Conservation (phyloP, 2,329 filamentous ascomycete genomes). For the Sporothrix humicola region DNA sequence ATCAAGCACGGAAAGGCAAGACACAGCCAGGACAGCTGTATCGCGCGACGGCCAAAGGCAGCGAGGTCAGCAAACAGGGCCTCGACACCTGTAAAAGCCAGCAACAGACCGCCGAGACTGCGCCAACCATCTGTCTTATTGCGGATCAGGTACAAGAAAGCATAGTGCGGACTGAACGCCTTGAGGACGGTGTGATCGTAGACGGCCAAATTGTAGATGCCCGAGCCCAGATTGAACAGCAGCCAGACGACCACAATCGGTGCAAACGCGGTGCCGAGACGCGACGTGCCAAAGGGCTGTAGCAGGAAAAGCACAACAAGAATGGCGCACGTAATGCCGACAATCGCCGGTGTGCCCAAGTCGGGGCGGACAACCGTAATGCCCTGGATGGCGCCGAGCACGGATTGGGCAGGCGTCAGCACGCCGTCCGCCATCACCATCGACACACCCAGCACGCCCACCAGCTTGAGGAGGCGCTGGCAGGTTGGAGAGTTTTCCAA, state of each 20-base stretch:
- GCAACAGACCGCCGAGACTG: constrained; percentile 71
- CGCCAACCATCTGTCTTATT: constrained; percentile 67
- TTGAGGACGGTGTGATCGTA: constrained; percentile 61
- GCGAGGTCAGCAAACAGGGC: constrained; percentile 79
- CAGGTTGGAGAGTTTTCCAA: constrained; percentile 63
- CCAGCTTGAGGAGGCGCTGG: constrained; percentile 61
- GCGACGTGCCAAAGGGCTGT: constrained; percentile 68
- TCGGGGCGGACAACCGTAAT: constrained; percentile 62
- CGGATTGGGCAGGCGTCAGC: constrained; percentile 71
- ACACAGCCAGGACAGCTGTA: constrained; percentile 74
- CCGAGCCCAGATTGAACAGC: constrained; percentile 64
- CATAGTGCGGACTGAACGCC: constrained; percentile 64
- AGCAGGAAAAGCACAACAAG: constrained; percentile 67
- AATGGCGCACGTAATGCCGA: constrained; percentile 69
- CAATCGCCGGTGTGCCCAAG: constrained; percentile 62
- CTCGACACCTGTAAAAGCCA: constrained; percentile 80
- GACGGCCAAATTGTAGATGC: constrained; percentile 65
- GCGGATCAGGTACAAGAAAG: constrained; percentile 64
- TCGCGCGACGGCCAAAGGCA: constrained; percentile 71
- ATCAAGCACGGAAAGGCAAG: constrained; percentile 71
- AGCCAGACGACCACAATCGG: constrained; percentile 73
- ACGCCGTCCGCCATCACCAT: constrained; percentile 70
- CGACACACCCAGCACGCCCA: constrained; percentile 69
- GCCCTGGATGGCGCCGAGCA: constrained; percentile 71
- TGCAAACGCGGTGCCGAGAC: constrained; percentile 65